A percentile compares a stretch with the other conserved stretches of the same genome.
Conservation (phyloP, 805 yeast genomes). For the Wickerhamiella bombiphila region DNA sequence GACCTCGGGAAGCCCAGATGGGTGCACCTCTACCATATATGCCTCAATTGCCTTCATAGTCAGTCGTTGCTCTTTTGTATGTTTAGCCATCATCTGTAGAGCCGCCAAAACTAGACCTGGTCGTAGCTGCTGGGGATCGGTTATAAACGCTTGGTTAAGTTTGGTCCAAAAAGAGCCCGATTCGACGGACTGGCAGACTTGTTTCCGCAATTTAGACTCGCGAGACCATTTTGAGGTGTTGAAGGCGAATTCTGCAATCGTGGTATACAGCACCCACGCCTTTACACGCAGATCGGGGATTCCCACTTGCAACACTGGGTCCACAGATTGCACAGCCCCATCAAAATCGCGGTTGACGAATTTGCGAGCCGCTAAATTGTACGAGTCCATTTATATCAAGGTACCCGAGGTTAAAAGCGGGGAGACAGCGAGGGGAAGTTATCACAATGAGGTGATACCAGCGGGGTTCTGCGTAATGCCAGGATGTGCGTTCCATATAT, state of each 20-base stretch:
- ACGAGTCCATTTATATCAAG: no score
- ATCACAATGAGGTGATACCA: no score
- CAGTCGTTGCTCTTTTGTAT: slow-evolving; percentile 7
- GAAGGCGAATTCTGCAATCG: slow-evolving; percentile 12
- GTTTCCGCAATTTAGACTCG: not conserved
- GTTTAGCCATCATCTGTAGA: slow-evolving; percentile 4
- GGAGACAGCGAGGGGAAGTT: no score
- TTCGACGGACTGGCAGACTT: not conserved
- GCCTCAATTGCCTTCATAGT: slow-evolving; percentile 7
- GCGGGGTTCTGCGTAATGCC: no score
- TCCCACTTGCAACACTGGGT: not conserved
- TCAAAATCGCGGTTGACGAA: slow-evolving; percentile 11
- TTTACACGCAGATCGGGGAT: slow-evolving; percentile 1
- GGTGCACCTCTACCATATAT: not conserved
- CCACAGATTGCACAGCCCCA: slow-evolving; percentile 2
- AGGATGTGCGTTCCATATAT: no score
- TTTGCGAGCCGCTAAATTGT: not conserved
- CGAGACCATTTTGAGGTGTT: slow-evolving; percentile 2
- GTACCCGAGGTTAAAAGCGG: no score
- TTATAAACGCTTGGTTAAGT: not conserved
- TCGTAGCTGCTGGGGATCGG: no score
- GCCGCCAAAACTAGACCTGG: slow-evolving; percentile 5
- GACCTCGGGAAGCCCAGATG: not conserved
- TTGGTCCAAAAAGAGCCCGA: not conserved
- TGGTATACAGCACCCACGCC: slow-evolving; percentile 10